Conservation (phyloP, 768 basidiomycete species). For the Pulveroboletus sp. region DNA sequence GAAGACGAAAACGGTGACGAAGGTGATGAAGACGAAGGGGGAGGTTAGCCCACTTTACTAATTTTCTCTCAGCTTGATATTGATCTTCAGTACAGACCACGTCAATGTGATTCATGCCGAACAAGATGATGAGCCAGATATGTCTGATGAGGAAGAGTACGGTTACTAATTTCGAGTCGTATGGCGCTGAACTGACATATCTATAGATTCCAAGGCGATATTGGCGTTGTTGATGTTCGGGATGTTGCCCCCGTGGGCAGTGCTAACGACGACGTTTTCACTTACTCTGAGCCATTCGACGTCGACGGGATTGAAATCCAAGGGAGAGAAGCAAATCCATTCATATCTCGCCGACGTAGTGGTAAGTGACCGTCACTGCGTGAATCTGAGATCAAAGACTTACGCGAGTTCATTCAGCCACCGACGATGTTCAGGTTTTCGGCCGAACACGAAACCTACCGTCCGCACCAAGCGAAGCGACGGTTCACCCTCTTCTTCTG, state of each 20-base stretch:
- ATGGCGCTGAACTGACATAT: constrained; percentile 13
- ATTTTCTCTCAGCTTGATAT: background rate
- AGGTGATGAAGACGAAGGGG: constrained; percentile 37
- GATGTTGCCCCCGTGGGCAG: constrained; percentile 27
- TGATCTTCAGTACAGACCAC: constrained; percentile 31
- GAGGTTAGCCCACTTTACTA: constrained; percentile 10
- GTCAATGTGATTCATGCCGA: constrained; percentile 61
- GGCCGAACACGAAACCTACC: constrained; percentile 53
- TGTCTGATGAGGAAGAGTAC: constrained; percentile 67
- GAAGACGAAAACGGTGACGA: constrained; percentile 59
- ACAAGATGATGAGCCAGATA: constrained; percentile 57
- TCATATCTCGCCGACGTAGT: constrained; percentile 55
- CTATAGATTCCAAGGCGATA: constrained; percentile 37
- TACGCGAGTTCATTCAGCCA: constrained; percentile 27
- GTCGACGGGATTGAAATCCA: constrained; percentile 42
- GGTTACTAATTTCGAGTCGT: constrained; percentile 16
- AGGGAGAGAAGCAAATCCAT: constrained; percentile 34
- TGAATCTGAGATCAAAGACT: background rate
- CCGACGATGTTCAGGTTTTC: constrained; percentile 59
- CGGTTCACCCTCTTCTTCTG: constrained; percentile 76
- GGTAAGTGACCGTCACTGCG: constrained; percentile 2
- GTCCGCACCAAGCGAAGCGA: constrained; percentile 57
- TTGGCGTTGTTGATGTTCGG: constrained; percentile 35
- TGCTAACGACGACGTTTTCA: constrained; percentile 47
- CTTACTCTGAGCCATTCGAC: constrained; percentile 50